These are phyloP conservation scores for Rossbeevera mucosa DNA, from an alignment of 768 basidiomycete genomes.

Conservation along the genomic window DNA sequence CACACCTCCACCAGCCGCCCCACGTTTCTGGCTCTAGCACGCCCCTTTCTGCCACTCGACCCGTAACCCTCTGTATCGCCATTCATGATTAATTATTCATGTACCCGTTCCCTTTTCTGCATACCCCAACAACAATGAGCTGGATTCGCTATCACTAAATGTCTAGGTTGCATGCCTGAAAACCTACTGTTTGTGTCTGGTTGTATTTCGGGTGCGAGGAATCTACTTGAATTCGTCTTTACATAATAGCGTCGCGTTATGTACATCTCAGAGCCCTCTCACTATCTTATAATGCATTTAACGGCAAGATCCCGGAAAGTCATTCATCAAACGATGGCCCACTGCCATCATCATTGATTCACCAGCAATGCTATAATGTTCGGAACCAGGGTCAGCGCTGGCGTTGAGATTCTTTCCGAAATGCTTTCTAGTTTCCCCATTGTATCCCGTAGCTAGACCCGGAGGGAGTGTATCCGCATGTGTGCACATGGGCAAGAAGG, in stretches of 20 bases:
- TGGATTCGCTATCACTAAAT: background rate
- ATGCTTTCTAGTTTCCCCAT: background rate
- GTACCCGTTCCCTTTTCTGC: slow-evolving; percentile 7
- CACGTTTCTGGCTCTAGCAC: slow-evolving; percentile 3
- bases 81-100: slow-evolving; percentile 13
- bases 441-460: background rate
- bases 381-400: too few relatives aligned
- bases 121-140: background rate
- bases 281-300: background rate
- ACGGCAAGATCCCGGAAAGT: too few relatives aligned
- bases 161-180: background rate
- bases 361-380: background rate
- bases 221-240: too few relatives aligned
- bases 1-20: slow-evolving; percentile 4
- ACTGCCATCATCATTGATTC: background rate
- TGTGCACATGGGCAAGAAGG: too few relatives aligned
- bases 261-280: too few relatives aligned
- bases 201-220: too few relatives aligned
- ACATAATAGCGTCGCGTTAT: too few relatives aligned
- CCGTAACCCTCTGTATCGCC: slow-evolving; percentile 11
- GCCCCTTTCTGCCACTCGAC: background rate
- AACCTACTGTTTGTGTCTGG: too few relatives aligned
- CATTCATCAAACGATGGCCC: background rate
- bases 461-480: too few relatives aligned
- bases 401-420: background rate